Base-by-base conservation (phyloP, 2,329 filamentous ascomycete genomes). In the Pseudogymnoascus sp. region DNA sequence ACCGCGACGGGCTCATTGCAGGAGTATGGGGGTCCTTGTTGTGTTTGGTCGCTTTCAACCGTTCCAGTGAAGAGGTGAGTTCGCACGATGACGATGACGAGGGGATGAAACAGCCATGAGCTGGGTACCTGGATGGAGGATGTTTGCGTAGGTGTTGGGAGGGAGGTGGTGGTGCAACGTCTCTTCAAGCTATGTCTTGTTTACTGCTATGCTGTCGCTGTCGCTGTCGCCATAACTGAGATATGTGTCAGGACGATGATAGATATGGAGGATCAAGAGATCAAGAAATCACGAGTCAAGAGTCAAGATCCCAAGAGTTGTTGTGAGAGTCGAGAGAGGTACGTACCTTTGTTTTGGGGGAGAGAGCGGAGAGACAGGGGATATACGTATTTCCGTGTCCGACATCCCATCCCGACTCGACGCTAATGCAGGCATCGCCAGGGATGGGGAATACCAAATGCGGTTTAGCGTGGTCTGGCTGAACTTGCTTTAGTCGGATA, bases 361-460 rank as follows among this genome's bases (percentile, higher is more conserved):
- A 10, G 10, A 19, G 38, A 41, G n/a, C 37, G 37, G 37, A 39
- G 37, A 39, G 8, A 33, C 29, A 19, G 45, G 45, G 23, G 11
- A 55, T 52, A 55, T 52, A 55, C 10, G 11, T 55, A 55, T 55
- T 3, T 26, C 43, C 43, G 43, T 14, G 19, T 19, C 43, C 43
- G 23, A 55, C 26, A 29, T 29, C 26, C 26, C 26, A 29, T 7
- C 26, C 26, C 5, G 21, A 45, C 11, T 8, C 4, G 14, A 33
- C n/a, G 23, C 49, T 55, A 55, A 55, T 55, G 49, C 49, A 55
- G 49, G 49, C 49, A 55, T 55, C 49, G 29, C 4, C 49, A 33
- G 49, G 49, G 49, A 35, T 55, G 6, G n/a, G 11, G 16, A 16
- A 10, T 21, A 10, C 16, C 49, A 21, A 19, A 55, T 2, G 4